Evolutionary conservation across 805 yeast genomes (phyloP).

Genomic region (Maudiozyma barnettii): DNA sequence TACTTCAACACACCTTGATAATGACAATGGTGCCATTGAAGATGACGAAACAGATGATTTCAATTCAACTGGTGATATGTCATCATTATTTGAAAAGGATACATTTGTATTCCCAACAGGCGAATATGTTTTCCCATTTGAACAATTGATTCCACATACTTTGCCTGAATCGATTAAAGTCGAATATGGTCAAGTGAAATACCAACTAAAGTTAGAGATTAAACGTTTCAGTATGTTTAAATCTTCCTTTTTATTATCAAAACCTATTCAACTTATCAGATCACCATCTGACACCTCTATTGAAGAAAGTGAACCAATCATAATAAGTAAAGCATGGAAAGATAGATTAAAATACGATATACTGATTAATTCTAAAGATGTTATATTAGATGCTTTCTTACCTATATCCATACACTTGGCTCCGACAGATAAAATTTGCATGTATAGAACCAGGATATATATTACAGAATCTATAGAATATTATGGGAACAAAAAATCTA

Average conservation of each 20-base stretch:
- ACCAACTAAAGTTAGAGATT: slow-evolving; percentile 55
- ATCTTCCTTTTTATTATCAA: slow-evolving; percentile 45
- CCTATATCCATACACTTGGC: slow-evolving; percentile 77
- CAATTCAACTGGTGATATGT: not conserved
- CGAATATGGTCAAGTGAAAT: slow-evolving; percentile 69
- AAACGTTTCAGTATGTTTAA: slow-evolving; percentile 81
- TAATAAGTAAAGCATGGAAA: slow-evolving; percentile 85
- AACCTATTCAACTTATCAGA: slow-evolving; percentile 59
- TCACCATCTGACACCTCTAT: slow-evolving; percentile 64
- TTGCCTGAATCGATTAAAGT: slow-evolving; percentile 70
- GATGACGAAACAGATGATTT: not conserved
- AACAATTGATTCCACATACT: slow-evolving; percentile 72
- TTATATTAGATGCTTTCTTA: slow-evolving; percentile 68
- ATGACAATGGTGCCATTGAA: not conserved
- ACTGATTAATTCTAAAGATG: slow-evolving; percentile 75
- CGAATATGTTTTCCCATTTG: slow-evolving; percentile 84
- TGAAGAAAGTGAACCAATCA: slow-evolving; percentile 88
- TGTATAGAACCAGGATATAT: slow-evolving; percentile 77
- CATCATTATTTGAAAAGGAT: slow-evolving; percentile 4
- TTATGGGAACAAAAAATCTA: slow-evolving; percentile 65
- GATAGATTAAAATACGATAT: slow-evolving; percentile 81
- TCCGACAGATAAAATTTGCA: slow-evolving; percentile 74
- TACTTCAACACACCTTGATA: not conserved
- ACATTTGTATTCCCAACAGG: slow-evolving; percentile 60
- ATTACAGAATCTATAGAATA: slow-evolving; percentile 84